These are phyloP conservation scores for Pisolithus microcarpus DNA, from an alignment of 768 basidiomycete species.

Conservation along the genomic window DNA sequence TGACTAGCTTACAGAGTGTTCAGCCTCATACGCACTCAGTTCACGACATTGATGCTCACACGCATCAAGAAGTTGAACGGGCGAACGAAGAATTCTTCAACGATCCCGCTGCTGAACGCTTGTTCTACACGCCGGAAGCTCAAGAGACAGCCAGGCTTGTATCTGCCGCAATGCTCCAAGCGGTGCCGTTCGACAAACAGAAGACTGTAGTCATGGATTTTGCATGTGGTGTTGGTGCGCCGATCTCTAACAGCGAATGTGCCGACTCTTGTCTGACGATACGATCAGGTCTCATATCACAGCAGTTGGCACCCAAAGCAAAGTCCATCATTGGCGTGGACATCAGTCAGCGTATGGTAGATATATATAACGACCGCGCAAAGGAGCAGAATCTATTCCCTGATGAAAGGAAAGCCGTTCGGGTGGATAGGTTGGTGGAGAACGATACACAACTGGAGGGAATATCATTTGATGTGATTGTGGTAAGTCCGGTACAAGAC, in stretches of 20 bases:
- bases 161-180: slow-evolving; percentile 15
- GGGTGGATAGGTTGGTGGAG: slow-evolving; percentile 38
- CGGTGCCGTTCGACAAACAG: slow-evolving; percentile 46
- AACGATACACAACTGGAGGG: slow-evolving; percentile 42
- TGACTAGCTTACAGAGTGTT: background rate
- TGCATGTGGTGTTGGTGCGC: slow-evolving; percentile 58
- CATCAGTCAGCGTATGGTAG: slow-evolving; percentile 57
- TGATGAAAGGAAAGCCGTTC: slow-evolving; percentile 56
- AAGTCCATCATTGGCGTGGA: slow-evolving; percentile 62
- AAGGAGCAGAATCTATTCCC: slow-evolving; percentile 47
- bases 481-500: slow-evolving; percentile 36
- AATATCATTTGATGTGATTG: slow-evolving; percentile 53
- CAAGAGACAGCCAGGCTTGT: slow-evolving; percentile 12
- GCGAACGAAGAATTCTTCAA: slow-evolving; percentile 11
- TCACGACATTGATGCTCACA: background rate
- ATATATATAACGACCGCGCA: slow-evolving; percentile 49
- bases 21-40: background rate
- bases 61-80: slow-evolving; percentile 4
- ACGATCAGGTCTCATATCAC: slow-evolving; percentile 47
- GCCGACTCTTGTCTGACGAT: background rate
- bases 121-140: slow-evolving; percentile 9
- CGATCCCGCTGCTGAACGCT: slow-evolving; percentile 8
- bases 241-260: background rate
- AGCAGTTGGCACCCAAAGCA: slow-evolving; percentile 46
- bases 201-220: slow-evolving; percentile 54